Evolutionary conservation across 805 yeast species (phyloP), one percentile per base, ranked within the genome.

Genomic region (Wickerhamomyces rabaulensis): DNA sequence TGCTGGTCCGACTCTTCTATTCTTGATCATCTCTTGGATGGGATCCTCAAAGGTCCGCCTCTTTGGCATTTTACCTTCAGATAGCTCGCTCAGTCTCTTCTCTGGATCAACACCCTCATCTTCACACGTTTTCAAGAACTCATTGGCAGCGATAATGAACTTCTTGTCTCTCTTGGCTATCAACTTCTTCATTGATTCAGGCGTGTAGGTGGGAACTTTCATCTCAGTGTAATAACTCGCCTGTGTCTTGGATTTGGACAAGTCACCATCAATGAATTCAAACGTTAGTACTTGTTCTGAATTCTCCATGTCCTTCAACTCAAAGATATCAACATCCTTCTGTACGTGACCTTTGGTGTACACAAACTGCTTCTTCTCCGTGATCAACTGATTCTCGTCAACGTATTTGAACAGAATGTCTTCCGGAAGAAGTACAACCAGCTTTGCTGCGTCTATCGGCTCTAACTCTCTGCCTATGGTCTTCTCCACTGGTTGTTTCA

Each of bases 351-450:
- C 86, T 39, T 64, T 61, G 4, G 65, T 62, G 53, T 65, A 68
- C 39, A 61, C 63, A 52, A 64, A 67, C 37, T 61, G 61, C 50
- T 68, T 68, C 31, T 66, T 60, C 48, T 68, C 73, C 3, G 63
- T 58, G 6, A 61, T 62, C 10, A 81, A 58, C 54, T 82, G 91
- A 56, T 84, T 83, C 60, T 84, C 89, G 61, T 91, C 96, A 39
- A 85, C 81, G 61, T 87, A 91, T 43, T 80, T 86, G 56, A 82
- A 82, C 2, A 80, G 67, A 12, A 87, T 77, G 42, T 86, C 92
- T 23, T 75, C 68, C 0, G 96, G 96, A 2, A 87, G 61, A 8
- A 90, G 57, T 9, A 68, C 74, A 40, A 73, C 76, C 27, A 91
- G 72, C 47, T 74, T 71, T 1, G 95, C 87, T 31, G 85, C 73